Conservation (phyloP, 371 early-diverging fungal species). For the Mortierella sp. region DNA sequence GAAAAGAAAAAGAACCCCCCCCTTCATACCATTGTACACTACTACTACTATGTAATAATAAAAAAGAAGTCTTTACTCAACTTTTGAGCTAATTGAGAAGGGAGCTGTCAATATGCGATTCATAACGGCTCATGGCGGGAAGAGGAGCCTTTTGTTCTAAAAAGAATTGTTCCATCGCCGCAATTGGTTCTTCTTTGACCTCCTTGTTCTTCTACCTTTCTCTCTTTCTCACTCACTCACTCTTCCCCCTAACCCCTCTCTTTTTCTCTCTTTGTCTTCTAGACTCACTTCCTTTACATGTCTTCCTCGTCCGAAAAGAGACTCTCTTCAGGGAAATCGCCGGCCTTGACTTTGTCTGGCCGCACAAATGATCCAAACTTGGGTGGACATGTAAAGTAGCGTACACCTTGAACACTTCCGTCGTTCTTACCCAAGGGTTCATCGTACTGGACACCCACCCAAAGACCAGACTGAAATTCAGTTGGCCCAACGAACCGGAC, state of each 20-base stretch:
- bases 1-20: not conserved
- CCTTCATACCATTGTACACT: not conserved
- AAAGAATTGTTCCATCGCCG: no score
- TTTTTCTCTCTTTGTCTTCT: no score
- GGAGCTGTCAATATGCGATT: no score
- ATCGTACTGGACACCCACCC: slow-evolving; percentile 96
- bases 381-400: slow-evolving; percentile 79
- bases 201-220: no score
- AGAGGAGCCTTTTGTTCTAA: no score
- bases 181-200: no score
- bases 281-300: slow-evolving; percentile 18
- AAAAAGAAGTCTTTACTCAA: no score
- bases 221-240: no score
- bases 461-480: slow-evolving; percentile 86
- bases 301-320: slow-evolving; percentile 63
- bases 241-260: no score
- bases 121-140: no score
- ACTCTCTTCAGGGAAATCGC: slow-evolving; percentile 82
- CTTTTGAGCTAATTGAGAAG: no score
- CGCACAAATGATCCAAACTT: slow-evolving; percentile 91
- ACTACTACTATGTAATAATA: no score
- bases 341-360: slow-evolving; percentile 85
- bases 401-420: slow-evolving; percentile 84
- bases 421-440: slow-evolving; percentile 97
- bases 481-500: slow-evolving; percentile 84